Evolutionary conservation across 805 yeast species (phyloP).

Genomic region (Kodamaea hsintzibuensis): DNA sequence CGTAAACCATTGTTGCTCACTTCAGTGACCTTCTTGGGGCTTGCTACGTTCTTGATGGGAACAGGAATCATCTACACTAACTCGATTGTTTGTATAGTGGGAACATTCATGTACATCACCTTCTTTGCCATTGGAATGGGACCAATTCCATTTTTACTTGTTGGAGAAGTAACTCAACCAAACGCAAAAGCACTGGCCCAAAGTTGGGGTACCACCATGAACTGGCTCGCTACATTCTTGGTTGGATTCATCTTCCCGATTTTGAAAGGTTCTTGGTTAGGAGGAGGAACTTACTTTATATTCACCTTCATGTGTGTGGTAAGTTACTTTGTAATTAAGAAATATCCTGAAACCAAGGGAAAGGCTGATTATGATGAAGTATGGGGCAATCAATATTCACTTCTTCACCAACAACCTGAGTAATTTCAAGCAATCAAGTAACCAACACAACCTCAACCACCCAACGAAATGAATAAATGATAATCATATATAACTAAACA

Average conservation of each 20-base stretch:
- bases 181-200: slow-evolving; percentile 86
- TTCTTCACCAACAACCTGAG: background rate
- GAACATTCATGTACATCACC: slow-evolving; percentile 73
- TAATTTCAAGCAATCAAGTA: too few species aligned
- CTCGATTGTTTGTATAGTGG: slow-evolving; percentile 54
- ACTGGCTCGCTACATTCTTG: slow-evolving; percentile 87
- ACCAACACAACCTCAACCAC: too few species aligned
- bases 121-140: slow-evolving; percentile 92
- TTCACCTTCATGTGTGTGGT: slow-evolving; percentile 61
- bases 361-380: slow-evolving; percentile 61
- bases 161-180: slow-evolving; percentile 84
- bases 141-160: slow-evolving; percentile 89
- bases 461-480: too few species aligned
- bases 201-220: slow-evolving; percentile 86
- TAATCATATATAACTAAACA: too few species aligned
- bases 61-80: slow-evolving; percentile 56
- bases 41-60: slow-evolving; percentile 63
- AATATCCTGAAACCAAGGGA: slow-evolving; percentile 79
- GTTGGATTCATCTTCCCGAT: slow-evolving; percentile 83
- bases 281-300: slow-evolving; percentile 75
- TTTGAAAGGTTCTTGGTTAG: slow-evolving; percentile 55
- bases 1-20: slow-evolving; percentile 68
- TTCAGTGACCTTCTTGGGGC: slow-evolving; percentile 70
- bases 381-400: slow-evolving; percentile 44
- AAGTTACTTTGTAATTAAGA: slow-evolving; percentile 49